phyloP scores from a whole-genome alignment of 768 basidiomycete genomes.

The Pleurotus salmoneostramineus region DNA sequence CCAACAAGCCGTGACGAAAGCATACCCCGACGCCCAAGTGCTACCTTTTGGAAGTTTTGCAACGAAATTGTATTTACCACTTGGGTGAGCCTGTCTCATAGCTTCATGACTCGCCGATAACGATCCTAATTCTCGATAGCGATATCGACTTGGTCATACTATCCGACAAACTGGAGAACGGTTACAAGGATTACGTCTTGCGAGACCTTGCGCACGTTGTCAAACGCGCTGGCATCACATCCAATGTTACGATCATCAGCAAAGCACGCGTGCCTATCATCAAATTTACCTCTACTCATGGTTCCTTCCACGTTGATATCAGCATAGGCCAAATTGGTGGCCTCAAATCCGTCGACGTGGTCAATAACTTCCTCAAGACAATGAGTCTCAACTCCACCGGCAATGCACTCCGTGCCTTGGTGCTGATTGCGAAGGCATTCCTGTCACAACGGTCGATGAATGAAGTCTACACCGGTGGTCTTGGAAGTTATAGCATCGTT shows the following conservation, averaged over 20 bases:
- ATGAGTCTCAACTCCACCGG: constrained; percentile 34
- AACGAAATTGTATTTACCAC: constrained; percentile 90
- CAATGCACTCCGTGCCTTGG: constrained; percentile 76
- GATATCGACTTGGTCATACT: constrained; percentile 94
- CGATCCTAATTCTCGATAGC: constrained; percentile 36
- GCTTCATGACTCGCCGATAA: background rate
- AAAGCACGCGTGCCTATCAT: constrained; percentile 96
- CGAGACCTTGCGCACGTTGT: constrained; percentile 76
- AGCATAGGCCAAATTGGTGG: constrained; percentile 91
- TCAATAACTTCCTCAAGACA: constrained; percentile 74
- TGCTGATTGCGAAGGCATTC: constrained; percentile 89
- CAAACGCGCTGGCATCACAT: constrained; percentile 68
- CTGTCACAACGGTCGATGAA: constrained; percentile 90
- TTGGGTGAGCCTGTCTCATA: constrained; percentile 58
- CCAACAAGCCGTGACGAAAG: constrained; percentile 52
- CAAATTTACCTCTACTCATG: constrained; percentile 85
- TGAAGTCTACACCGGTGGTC: constrained; percentile 94
- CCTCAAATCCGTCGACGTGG: constrained; percentile 69
- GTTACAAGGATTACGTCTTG: constrained; percentile 65
- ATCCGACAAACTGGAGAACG: constrained; percentile 71
- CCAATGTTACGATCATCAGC: constrained; percentile 78
- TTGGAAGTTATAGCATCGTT: constrained; percentile 93
- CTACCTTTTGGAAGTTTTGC: constrained; percentile 90
- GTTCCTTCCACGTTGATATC: constrained; percentile 87
- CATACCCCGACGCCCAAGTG: constrained; percentile 78